Conservation (phyloP, 1,284 basidiomycete species). For the Vanrija humicola region DNA sequence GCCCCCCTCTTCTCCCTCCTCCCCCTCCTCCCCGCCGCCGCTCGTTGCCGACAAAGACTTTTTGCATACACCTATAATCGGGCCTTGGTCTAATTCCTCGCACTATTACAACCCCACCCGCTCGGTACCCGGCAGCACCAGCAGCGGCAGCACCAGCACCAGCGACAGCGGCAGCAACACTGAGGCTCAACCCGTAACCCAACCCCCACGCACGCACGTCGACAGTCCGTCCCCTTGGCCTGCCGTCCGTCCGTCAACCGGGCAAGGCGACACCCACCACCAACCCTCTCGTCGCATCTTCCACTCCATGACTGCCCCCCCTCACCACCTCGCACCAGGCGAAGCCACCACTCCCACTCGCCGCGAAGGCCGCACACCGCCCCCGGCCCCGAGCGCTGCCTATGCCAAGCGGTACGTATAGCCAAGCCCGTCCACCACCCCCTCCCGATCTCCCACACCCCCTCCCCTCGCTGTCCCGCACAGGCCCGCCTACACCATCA, state of each 20-base stretch:
- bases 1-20: not conserved
- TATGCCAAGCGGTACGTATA: conserved; percentile 69
- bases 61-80: not conserved
- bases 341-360: not conserved
- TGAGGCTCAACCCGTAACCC: no score
- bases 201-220: not conserved
- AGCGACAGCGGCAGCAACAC: no score
- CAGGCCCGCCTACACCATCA: not conserved
- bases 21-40: not conserved
- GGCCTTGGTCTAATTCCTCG: not conserved
- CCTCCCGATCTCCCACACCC: not conserved
- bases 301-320: not conserved
- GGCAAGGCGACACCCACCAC: not conserved
- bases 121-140: not conserved
- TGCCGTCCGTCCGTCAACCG: not conserved
- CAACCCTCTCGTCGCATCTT: not conserved
- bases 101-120: not conserved
- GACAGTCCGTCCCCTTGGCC: not conserved
- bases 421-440: not conserved
- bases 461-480: not conserved
- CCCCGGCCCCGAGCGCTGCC: conserved; percentile 80
- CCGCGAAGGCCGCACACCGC: conserved; percentile 55
- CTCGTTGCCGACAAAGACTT: not conserved
- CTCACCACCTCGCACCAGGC: not conserved
- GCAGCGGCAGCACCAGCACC: no score